A percentile compares a stretch with the other conserved stretches of the same genome.
Conservation (phyloP, 1,284 basidiomycete genomes). For the Ceratobasidium papillatum region DNA sequence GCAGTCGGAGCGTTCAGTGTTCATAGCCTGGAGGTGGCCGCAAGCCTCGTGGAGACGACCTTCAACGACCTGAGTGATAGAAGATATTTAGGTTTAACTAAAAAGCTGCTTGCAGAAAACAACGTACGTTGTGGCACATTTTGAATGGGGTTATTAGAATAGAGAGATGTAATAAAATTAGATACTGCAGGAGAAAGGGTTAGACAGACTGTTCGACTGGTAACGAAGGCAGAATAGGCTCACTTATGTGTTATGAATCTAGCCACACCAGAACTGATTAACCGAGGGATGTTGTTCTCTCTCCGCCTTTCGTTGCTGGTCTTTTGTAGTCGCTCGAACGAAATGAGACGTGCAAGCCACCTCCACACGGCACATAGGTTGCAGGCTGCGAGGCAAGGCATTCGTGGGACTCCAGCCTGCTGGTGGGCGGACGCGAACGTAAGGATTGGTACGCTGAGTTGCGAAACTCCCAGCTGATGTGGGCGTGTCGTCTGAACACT, state of each 20-base stretch:
- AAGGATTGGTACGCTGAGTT: slow-evolving; percentile 27
- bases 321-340: slow-evolving; percentile 18
- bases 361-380: slow-evolving; percentile 14
- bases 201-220: slow-evolving; percentile 43
- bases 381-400: slow-evolving; percentile 32
- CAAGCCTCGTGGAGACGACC: slow-evolving; percentile 76
- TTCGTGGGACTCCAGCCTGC: slow-evolving; percentile 38
- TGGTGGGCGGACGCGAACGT: slow-evolving; percentile 27
- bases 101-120: slow-evolving; percentile 42
- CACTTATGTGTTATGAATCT: slow-evolving; percentile 54
- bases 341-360: not conserved
- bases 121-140: slow-evolving; percentile 81
- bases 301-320: not conserved
- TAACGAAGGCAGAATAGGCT: slow-evolving; percentile 36
- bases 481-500: slow-evolving; percentile 32
- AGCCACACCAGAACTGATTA: slow-evolving; percentile 48
- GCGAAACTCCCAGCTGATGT: slow-evolving; percentile 40
- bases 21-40: slow-evolving; percentile 78
- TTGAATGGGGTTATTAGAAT: slow-evolving; percentile 46
- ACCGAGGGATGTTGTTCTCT: slow-evolving; percentile 46
- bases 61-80: slow-evolving; percentile 68
- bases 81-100: slow-evolving; percentile 42
- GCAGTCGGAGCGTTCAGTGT: slow-evolving; percentile 74
- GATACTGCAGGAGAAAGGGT: slow-evolving; percentile 40
- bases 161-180: slow-evolving; percentile 25